Evolutionary conservation across 2,329 filamentous ascomycete species (phyloP), one percentile per base, ranked within the genome.

Genomic region (Xylariaceae sp.): DNA sequence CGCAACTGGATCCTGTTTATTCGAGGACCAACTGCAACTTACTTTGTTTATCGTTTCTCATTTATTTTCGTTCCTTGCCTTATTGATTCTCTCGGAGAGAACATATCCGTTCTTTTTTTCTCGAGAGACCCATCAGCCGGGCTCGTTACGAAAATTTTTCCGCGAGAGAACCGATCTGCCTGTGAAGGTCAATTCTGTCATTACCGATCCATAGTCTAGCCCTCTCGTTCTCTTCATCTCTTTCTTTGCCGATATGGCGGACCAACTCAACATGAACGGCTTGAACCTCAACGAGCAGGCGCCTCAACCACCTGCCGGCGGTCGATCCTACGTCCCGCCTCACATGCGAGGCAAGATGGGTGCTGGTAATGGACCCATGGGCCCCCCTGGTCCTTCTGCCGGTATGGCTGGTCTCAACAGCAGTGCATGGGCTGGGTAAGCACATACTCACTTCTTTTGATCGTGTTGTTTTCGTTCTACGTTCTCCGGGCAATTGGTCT

Each of bases 191-290:
- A 55, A 54, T 17, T 30, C 11, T 10, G 35, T 57, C 55, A 45
- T 52, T 53, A 58, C 18, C n/a, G 41, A 10, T 37, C 56, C 41
- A 65, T 58, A 59, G 51, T 18, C 51, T 55, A 54, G 57, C 30
- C 47, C 55, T 59, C 47, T 60, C 60, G 51, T 53, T 57, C 53
- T 48, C 55, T 49, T 57, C 56, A 57, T 56, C 56, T 30, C 51
- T 1, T 44, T 47, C 58, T 17, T 53, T 69, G 70, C 70, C 78
- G 87, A 76, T 73, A 92, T 92, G 88, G 88, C 88, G 75, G 88
- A 90, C 72, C 87, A 92, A 80, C 83, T 94, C 71, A 90, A 91
- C 80, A 92, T 93, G 84, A 83, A 82, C 73, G 85, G 86, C 73
- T 80, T 93, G 71, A 87, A 78, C 76, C 80, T 93, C 65, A 85